Conservation (phyloP, 257 asterid genomes). For the Leonotis leonurus region DNA sequence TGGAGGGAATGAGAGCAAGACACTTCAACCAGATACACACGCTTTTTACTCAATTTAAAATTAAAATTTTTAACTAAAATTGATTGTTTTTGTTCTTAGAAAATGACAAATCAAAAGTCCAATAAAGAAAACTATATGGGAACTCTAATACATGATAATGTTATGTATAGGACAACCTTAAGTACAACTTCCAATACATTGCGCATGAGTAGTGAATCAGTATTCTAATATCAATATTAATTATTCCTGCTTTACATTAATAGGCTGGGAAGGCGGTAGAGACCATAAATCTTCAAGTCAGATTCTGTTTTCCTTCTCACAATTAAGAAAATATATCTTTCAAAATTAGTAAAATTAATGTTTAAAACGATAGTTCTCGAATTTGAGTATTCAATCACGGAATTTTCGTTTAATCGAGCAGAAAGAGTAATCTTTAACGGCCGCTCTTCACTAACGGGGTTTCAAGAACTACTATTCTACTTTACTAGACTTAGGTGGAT, state of each 20-base stretch:
- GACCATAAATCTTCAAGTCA: not conserved
- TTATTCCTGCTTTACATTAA: too few species aligned
- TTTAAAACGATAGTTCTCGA: too few species aligned
- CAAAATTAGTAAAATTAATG: too few species aligned
- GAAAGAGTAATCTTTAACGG: too few species aligned
- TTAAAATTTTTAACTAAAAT: slow-evolving; percentile 12
- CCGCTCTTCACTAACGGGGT: not conserved
- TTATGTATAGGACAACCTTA: not conserved
- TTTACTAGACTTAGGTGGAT: slow-evolving; percentile 15
- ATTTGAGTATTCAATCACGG: too few species aligned
- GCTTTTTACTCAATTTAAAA: slow-evolving; percentile 1
- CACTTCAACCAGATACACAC: not conserved
- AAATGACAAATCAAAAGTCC: slow-evolving; percentile 22
- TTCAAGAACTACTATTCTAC: not conserved
- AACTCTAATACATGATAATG: slow-evolving; percentile 15
- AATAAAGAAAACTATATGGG: slow-evolving; percentile 25
- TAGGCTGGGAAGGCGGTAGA: not conserved
- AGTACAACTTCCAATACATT: slow-evolving; percentile 3
- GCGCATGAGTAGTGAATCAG: too few species aligned
- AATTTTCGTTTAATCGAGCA: too few species aligned
- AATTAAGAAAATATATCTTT: too few species aligned
- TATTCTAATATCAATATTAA: too few species aligned
- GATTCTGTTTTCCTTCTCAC: too few species aligned
- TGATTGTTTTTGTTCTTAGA: not conserved
- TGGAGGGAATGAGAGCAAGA: slow-evolving; percentile 14